Percentiles rank a stretch among this genome's conserved stretches.
Evolutionary conservation across 2,329 filamentous ascomycete species (phyloP).

Genomic region (Colletotrichum musae): DNA sequence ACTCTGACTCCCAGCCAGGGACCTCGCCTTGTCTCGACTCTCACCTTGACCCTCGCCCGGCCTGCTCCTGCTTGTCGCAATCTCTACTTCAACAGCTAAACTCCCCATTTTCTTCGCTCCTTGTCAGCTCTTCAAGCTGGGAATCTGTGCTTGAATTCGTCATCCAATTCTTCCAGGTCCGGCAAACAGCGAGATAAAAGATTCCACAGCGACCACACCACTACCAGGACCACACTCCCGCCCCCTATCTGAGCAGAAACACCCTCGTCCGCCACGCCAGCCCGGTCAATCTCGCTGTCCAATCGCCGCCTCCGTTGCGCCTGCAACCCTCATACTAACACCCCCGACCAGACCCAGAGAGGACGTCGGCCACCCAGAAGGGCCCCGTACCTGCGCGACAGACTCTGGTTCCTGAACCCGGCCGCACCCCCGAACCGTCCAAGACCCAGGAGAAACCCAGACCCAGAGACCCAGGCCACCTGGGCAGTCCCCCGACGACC

Average conservation of each 20-base stretch:
- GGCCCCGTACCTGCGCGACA: slow-evolving; percentile 24
- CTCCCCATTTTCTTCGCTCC: slow-evolving; percentile 32
- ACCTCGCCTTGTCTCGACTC: slow-evolving; percentile 6
- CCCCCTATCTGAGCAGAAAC: slow-evolving; percentile 38
- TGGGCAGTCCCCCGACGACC: slow-evolving; percentile 23
- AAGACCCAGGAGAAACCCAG: slow-evolving; percentile 1
- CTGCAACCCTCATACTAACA: slow-evolving; percentile 40
- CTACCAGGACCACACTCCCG: slow-evolving; percentile 21
- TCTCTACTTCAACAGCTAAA: slow-evolving; percentile 34
- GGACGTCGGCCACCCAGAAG: slow-evolving; percentile 25
- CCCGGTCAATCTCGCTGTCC: slow-evolving; percentile 41
- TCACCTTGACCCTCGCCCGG: slow-evolving; percentile 6
- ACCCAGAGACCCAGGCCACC: slow-evolving; percentile 14
- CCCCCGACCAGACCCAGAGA: slow-evolving; percentile 39
- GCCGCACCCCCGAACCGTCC: slow-evolving; percentile 15
- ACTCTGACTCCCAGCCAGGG: slow-evolving; percentile 19
- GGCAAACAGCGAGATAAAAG: slow-evolving; percentile 38
- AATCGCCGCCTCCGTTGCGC: slow-evolving; percentile 40
- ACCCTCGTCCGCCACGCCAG: slow-evolving; percentile 41
- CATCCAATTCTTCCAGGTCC: slow-evolving; percentile 26
- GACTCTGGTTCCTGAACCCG: slow-evolving; percentile 31
- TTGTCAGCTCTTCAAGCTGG: slow-evolving; percentile 34
- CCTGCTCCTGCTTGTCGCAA: slow-evolving; percentile 33
- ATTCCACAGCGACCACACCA: slow-evolving; percentile 28
- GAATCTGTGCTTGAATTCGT: slow-evolving; percentile 34